Evolutionary conservation across 169 alveolate genomes (phyloP), one percentile per base, ranked within the genome.

Genomic region (Besnoitia besnoiti): DNA sequence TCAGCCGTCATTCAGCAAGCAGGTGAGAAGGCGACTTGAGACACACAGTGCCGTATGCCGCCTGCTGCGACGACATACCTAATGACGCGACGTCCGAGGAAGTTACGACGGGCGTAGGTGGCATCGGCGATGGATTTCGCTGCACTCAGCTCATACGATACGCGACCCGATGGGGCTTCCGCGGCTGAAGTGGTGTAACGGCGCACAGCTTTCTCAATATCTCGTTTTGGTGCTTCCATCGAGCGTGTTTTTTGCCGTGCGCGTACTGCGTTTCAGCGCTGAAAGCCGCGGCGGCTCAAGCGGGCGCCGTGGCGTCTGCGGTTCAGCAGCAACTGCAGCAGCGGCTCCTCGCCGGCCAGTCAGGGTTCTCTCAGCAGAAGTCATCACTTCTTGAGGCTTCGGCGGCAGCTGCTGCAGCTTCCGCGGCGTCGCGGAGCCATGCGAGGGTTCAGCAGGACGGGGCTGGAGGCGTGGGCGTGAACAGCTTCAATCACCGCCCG

Each of bases 291-390:
- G 40, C 40, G 35, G 80, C 80, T 0, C 40, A 67, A 37, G 80
- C 80, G 21, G 80, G 80, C 3, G 80, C 80, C 27, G 59, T 77
- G 4, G 87, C 87, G 40, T 77, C 87, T 0, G 14, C 40, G 55
- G 51, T 77, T 12, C 87, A 77, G 87, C 87, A 77, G 61, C 87
- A 77, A n/a, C 33, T 77, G 16, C 87, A 77, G 87, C 87, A 77
- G 87, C 87, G 87, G n/a, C 59, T 77, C 61, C 61, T 77, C 61
- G 8, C 51, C 40, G 59, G 37, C 40, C 87, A 77, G 35, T 21
- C 87, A 4, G 87, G 61, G 30, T 67, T 67, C 47, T 5, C 44
- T n/a, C 80, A 67, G 0, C 80, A 37, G 80, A 37, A 67, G n/a
- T n/a, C n/a, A 2, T 30, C 80, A 10, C 46, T 3, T n/a, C 46